A percentile compares a stretch with the other conserved stretches of the same genome.
Evolutionary conservation across 257 asterid species (phyloP).

Genomic region (Solanum chiquidenum): DNA sequence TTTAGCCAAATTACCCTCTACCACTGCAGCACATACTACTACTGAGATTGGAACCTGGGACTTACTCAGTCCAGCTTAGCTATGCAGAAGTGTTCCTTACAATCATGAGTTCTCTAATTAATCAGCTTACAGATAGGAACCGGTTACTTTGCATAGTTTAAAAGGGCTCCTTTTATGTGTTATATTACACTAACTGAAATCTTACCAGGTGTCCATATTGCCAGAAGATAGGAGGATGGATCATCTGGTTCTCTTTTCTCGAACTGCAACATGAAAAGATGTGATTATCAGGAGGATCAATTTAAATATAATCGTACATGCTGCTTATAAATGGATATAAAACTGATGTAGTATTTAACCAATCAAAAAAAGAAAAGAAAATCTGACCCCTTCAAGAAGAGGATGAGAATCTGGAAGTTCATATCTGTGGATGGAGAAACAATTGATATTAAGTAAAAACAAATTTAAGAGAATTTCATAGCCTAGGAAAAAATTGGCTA

Average conservation of each 20-base stretch:
- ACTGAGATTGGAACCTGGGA: not conserved
- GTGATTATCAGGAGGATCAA: slow-evolving; percentile 2
- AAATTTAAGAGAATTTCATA: not conserved
- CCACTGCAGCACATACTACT: not conserved
- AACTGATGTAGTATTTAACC: not conserved
- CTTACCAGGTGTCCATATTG: slow-evolving; percentile 99
- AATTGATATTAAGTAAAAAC: slow-evolving; percentile 4
- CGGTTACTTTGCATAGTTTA: not conserved
- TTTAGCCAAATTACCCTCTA: not conserved
- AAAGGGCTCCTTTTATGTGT: not conserved
- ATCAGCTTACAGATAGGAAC: not conserved
- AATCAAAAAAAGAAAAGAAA: not conserved
- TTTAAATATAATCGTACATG: not conserved
- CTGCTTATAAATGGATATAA: not conserved
- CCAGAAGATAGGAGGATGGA: slow-evolving; percentile 86
- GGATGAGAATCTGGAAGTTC: slow-evolving; percentile 95
- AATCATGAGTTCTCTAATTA: not conserved
- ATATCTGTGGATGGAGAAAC: slow-evolving; percentile 50
- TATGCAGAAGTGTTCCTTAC: not conserved
- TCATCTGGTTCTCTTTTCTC: slow-evolving; percentile 89
- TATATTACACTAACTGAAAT: not conserved
- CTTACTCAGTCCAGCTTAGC: not conserved
- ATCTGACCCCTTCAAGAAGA: slow-evolving; percentile 70
- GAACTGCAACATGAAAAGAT: slow-evolving; percentile 42
- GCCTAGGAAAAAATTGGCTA: not conserved